Percentiles rank a stretch among this genome's conserved stretches.
phyloP scores from a whole-genome alignment of 768 basidiomycete genomes.

The Mrakia hoshinonis region DNA sequence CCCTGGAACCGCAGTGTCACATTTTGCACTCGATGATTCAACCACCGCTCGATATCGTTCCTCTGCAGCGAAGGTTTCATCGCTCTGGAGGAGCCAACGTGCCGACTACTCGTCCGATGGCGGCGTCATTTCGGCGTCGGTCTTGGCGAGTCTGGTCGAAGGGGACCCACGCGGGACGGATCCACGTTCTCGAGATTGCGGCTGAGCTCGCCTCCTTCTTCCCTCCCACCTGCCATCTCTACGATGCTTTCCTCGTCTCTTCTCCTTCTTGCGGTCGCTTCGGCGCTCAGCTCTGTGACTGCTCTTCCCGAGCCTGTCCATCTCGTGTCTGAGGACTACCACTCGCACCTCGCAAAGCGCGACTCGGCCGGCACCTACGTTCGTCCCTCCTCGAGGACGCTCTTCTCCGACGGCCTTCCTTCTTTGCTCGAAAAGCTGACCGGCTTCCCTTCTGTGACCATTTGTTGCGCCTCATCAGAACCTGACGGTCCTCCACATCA shows the following conservation, averaged over 20 bases:
- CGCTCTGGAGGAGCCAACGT: not conserved
- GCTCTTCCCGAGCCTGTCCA: conserved; percentile 5
- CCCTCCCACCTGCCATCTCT: not conserved
- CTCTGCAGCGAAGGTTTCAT: not conserved
- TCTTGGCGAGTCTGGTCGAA: not conserved
- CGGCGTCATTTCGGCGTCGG: not conserved
- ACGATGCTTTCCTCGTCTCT: not conserved
- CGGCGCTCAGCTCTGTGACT: not conserved
- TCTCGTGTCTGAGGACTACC: conserved; percentile 10
- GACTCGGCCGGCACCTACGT: not conserved
- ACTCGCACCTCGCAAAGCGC: not conserved
- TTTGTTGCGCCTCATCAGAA: too few species aligned
- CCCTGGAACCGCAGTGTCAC: too few species aligned
- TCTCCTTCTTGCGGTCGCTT: not conserved
- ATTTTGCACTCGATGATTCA: too few species aligned
- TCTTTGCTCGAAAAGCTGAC: not conserved
- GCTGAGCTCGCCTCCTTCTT: not conserved
- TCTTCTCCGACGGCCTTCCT: not conserved
- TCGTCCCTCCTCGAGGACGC: not conserved
- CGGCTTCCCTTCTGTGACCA: not conserved
- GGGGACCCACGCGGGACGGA: not conserved
- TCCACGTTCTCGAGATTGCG: too few species aligned
- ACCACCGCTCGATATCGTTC: too few species aligned
- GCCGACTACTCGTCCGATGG: not conserved
- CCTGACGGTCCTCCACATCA: conserved; percentile 6